Evolutionary conservation across 2,329 filamentous ascomycete genomes (phyloP).

Genomic region (Fusarium nodosum): DNA sequence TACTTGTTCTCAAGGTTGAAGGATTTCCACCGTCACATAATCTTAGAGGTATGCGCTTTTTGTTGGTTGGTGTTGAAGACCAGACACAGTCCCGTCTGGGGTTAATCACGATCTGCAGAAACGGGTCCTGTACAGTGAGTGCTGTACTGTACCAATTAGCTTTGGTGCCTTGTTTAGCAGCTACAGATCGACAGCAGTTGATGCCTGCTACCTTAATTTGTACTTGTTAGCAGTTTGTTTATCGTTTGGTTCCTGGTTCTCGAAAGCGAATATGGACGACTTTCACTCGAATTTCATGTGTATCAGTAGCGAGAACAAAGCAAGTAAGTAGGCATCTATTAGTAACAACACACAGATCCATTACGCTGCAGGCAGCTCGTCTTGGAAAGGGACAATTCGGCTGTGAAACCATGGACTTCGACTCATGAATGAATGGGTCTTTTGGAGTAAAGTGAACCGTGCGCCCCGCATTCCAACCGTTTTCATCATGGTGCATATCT

Average conservation of each 20-base stretch:
- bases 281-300: conserved; percentile 3
- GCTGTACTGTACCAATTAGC: conserved; percentile 27
- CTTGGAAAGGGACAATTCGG: background rate
- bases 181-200: conserved; percentile 19
- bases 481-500: conserved; percentile 20
- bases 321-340: background rate
- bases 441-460: conserved; percentile 30
- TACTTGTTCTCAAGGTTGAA: background rate
- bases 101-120: conserved; percentile 37
- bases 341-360: conserved; percentile 9
- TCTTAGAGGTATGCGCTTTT: background rate
- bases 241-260: background rate
- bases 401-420: conserved; percentile 1
- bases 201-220: background rate
- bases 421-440: conserved; percentile 3
- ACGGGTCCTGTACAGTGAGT: conserved; percentile 4
- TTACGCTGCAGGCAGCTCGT: background rate
- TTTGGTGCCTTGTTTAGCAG: conserved; percentile 30
- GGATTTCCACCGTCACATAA: background rate
- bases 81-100: conserved; percentile 13
- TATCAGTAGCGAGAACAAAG: conserved; percentile 3
- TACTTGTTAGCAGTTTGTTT: background rate
- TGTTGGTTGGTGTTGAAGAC: conserved; percentile 26
- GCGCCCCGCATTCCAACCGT: conserved; percentile 44
- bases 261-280: background rate